Base-by-base conservation (phyloP, 331 rosid species). In the Rosa hybrid region DNA sequence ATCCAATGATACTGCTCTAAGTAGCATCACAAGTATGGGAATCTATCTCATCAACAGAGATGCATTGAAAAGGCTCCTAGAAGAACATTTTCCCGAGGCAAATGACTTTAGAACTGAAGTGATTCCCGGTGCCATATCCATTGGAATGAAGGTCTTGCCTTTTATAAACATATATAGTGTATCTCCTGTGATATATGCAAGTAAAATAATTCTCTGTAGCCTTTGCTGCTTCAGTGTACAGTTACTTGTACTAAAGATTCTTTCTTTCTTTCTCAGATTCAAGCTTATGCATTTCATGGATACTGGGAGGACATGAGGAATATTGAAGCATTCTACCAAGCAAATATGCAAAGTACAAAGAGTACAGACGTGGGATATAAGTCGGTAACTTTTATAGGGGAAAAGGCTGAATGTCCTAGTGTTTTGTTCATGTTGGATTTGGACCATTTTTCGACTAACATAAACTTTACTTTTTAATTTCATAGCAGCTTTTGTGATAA, bases 281-380 rank as follows among this genome's bases (percentile, higher is more conserved):
- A 86, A 68, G 85, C 75, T 44, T 81, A 68, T 51, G 50, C 50
- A 48, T 86, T 83, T 71, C 79, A 46, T n/a, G 89, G 87, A 57
- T 77, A 78, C 62, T 86, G 89, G 89, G 87, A 83, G 64, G 87
- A 86, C 83, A 78, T 86, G 83, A 81, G 77, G 68, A 86, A 64
- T 78, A 83, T 86, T 57, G 68, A 53, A 48, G 87, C 83, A 71
- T 86, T 83, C 83, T 86, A 83, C 82, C 42, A 71, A 64, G 82
- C 89, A 56, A 86, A 86, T 53, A 81, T 86, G 83, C 82, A 81
- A 38, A 74, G 64, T 81, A 84, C 81, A 63, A 74, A 57, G 84
- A 73, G 72, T 25, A 75, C 81, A 53, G 63, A 74, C 41, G 45
- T 63, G n/a, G 85, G 80, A 69, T 85, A 74, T 21, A 74, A 75